Evolutionary conservation across 2,329 filamentous ascomycete genomes (phyloP).

Genomic region (Neonectria ditissima): DNA sequence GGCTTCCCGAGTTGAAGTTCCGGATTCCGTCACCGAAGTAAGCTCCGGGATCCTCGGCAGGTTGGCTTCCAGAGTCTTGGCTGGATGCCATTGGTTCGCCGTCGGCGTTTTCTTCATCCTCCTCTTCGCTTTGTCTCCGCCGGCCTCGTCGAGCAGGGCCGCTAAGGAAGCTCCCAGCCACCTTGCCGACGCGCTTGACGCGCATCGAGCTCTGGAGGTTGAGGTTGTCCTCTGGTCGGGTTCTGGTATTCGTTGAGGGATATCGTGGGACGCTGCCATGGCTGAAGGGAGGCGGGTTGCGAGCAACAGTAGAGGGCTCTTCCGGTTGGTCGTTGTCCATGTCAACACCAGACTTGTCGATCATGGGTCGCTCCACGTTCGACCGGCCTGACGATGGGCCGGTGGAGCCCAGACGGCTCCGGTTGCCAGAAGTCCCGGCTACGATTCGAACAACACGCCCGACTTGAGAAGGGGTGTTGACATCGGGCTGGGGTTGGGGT

Average conservation of each 20-base stretch:
- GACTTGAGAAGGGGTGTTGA: conserved; percentile 67
- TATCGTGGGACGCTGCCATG: conserved; percentile 67
- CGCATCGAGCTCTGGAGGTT: conserved; percentile 80
- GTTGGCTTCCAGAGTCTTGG: conserved; percentile 58
- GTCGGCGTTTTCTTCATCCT: conserved; percentile 61
- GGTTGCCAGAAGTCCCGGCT: conserved; percentile 62
- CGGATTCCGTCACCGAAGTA: conserved; percentile 58
- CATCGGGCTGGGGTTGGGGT: conserved; percentile 46
- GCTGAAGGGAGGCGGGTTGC: conserved; percentile 59
- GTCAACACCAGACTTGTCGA: conserved; percentile 53
- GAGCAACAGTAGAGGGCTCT: conserved; percentile 60
- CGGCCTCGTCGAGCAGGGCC: conserved; percentile 83
- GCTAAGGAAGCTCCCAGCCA: conserved; percentile 81
- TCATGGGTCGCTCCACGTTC: conserved; percentile 48
- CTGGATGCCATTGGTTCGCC: conserved; percentile 54
- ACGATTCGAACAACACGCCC: conserved; percentile 68
- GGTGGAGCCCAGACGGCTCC: conserved; percentile 52
- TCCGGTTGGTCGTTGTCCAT: conserved; percentile 61
- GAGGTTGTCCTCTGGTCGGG: conserved; percentile 70
- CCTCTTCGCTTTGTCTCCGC: conserved; percentile 63
- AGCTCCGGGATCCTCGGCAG: conserved; percentile 54
- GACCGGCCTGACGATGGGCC: conserved; percentile 53
- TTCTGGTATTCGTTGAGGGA: conserved; percentile 61
- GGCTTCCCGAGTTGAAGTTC: conserved; percentile 70
- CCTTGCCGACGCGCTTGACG: conserved; percentile 80